Base-by-base conservation (phyloP, 352 stramenopile genomes). In the Lagenidium giganteum region DNA sequence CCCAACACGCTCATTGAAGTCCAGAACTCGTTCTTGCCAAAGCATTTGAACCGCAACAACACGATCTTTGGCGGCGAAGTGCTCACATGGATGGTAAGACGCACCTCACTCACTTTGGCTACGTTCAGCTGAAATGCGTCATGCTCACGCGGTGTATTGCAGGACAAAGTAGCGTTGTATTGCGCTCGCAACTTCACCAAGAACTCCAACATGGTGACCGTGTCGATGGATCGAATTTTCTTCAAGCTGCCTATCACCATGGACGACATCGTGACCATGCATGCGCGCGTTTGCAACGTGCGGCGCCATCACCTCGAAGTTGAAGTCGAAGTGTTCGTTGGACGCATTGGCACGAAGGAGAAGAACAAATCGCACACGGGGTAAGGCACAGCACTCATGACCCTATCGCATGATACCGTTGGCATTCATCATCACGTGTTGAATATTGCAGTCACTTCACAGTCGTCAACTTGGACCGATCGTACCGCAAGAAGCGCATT, bases 1-100 rank as follows among this genome's bases (percentile, higher is more conserved):
- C 62, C 64, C 2, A 69, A 82, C 36, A 87, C 69, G 47, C 58
- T 83, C 36, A 78, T 87, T 28, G 75, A 87, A 27, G 70, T 87
- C 34, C 72, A 84, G 31, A 85, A 83, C 53, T 83, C 64, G 26
- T 86, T 86, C 44, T 25, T 81, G 49, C 74, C 74, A 23, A 87
- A 87, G 51, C 70, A 87, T 49, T 26, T 87, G 28, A 87, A 84
- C 58, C 66, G 67, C 21, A 86, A 86, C 66, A 78, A 86, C 49
- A 86, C 73, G 39, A 84, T 84, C 33, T 83, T 83, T 47, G 73
- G 73, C 4, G 73, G 68, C n/a, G 73, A 86, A 52, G 61, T 83
- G 40, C 65, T 83, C 33, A 67, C 54, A 24, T 83, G 67, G 67
- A 81, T 83, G 70, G 61, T 67, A 37, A 5, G 50, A 51, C 21